These are phyloP conservation scores for Thielaviopsis ethacetica DNA, from an alignment of 2,329 filamentous ascomycete species.

Conservation along the genomic window DNA sequence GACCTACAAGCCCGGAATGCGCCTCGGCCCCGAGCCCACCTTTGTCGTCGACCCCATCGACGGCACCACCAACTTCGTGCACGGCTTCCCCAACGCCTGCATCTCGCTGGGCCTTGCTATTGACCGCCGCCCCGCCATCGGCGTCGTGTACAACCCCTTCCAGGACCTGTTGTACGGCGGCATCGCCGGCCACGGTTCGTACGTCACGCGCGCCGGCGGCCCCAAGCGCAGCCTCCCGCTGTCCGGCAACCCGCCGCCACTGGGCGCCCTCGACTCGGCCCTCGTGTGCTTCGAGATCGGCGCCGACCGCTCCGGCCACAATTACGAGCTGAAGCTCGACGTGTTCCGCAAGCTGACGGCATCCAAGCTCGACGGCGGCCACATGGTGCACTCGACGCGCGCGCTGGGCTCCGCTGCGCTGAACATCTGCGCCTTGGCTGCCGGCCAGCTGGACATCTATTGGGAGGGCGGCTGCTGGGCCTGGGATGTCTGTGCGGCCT, in stretches of 20 bases:
- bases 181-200: conserved; percentile 52
- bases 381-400: conserved; percentile 63
- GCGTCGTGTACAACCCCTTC: conserved; percentile 70
- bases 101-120: conserved; percentile 61
- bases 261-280: conserved; percentile 43
- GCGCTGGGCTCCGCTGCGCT: conserved; percentile 57
- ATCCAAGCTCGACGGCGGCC: conserved; percentile 44
- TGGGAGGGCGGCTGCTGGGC: conserved; percentile 78
- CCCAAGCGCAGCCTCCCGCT: conserved; percentile 25
- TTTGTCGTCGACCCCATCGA: conserved; percentile 75
- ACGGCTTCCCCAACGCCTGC: conserved; percentile 57
- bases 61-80: conserved; percentile 69
- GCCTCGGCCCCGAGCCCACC: conserved; percentile 49
- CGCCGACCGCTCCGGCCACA: conserved; percentile 46
- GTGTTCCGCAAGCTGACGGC: conserved; percentile 47
- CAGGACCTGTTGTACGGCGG: conserved; percentile 52
- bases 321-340: conserved; percentile 52
- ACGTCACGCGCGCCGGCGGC: conserved; percentile 29
- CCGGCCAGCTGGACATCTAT: conserved; percentile 55
- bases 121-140: conserved; percentile 43
- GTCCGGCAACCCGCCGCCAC: conserved; percentile 31
- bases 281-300: conserved; percentile 64
- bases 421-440: conserved; percentile 57
- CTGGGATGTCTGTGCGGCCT: conserved; percentile 73
- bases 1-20: conserved; percentile 51